Conservation (phyloP, 257 asterid species). For the Avicennia marina region DNA sequence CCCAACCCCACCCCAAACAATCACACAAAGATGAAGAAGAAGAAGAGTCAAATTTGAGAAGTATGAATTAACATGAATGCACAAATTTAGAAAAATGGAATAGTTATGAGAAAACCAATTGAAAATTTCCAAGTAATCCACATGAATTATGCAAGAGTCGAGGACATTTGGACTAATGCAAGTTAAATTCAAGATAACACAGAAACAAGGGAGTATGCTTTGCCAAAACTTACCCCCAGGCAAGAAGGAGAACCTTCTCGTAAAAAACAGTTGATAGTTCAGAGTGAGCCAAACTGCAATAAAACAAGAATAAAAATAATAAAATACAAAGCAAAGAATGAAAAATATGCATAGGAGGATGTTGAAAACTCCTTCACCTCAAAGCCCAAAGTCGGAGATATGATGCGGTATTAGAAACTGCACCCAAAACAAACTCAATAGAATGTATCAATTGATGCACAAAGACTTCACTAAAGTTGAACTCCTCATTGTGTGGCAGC, state of each 20-base stretch:
- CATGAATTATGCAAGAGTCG: background rate
- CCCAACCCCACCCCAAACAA: too few species aligned
- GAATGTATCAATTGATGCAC: slow-evolving; percentile 99
- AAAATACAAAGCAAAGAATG: slow-evolving; percentile 8
- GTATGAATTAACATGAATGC: too few species aligned
- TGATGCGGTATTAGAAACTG: slow-evolving; percentile 96
- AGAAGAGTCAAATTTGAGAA: too few species aligned
- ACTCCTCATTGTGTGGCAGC: slow-evolving; percentile 60
- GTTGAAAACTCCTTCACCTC: slow-evolving; percentile 41
- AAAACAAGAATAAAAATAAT: slow-evolving; percentile 12
- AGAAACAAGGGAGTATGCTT: slow-evolving; percentile 21
- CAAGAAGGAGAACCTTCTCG: slow-evolving; percentile 87
- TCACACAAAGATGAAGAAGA: too few species aligned
- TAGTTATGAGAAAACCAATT: too few species aligned
- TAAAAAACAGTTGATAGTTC: slow-evolving; percentile 95
- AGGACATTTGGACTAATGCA: slow-evolving; percentile 7
- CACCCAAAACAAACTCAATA: slow-evolving; percentile 94
- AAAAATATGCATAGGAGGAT: slow-evolving; percentile 1
- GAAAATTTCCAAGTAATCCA: background rate
- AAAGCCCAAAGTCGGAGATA: slow-evolving; percentile 96
- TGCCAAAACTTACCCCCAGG: slow-evolving; percentile 79
- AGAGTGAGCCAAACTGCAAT: slow-evolving; percentile 93
- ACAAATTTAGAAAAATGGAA: too few species aligned
- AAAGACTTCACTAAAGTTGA: slow-evolving; percentile 86
- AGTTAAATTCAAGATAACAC: background rate